Base-by-base conservation (phyloP, 208 protist species). In the Phytomonas sp. region DNA sequence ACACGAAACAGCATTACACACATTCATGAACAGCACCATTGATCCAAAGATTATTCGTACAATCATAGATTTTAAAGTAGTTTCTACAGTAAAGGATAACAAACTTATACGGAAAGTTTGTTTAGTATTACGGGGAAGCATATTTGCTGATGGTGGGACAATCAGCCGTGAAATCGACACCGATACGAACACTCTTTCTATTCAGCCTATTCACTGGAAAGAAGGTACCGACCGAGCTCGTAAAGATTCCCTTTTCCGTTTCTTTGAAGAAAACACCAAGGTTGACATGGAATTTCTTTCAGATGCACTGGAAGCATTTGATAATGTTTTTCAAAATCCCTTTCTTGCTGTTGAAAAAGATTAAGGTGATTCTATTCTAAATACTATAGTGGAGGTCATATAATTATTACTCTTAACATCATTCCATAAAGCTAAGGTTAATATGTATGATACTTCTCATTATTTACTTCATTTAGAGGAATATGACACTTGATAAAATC, bases 11-110 rank as follows among this genome's bases (percentile, higher is more conserved):
- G 82, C 87, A 23, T 66, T 93, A 42, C 69, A 66, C 6, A 32
- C 26, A 10, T 63, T 91, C 19, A 42, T 93, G 56, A 92, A 93
- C 76, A 80, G 79, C 40, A 93, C 87, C 0, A 84, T 89, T 45
- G 90, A 95, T 60, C 85, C 87, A 0, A 93, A 92, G 70, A 75
- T 95, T 72, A 33, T 86, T 10, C 82, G 85, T n/a, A 87, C 90
- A 12, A 68, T 95, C 29, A 84, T 75, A 19, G 69, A 82, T 23
- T 88, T 95, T 63, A 72, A 80, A 16, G 78, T 95, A 11, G 71
- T 73, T 31, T 77, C 82, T 12, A 70, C 32, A 7, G 61, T 80
- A n/a, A 72, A 82, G 29, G 72, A 84, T 32, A 76, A 75, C 0
- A 84, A 74, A 12, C 63, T 88, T 0, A 77, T 73, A 37, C 73